Conservation (phyloP, 2,329 filamentous ascomycete species). For the Diaporthe vexans region DNA sequence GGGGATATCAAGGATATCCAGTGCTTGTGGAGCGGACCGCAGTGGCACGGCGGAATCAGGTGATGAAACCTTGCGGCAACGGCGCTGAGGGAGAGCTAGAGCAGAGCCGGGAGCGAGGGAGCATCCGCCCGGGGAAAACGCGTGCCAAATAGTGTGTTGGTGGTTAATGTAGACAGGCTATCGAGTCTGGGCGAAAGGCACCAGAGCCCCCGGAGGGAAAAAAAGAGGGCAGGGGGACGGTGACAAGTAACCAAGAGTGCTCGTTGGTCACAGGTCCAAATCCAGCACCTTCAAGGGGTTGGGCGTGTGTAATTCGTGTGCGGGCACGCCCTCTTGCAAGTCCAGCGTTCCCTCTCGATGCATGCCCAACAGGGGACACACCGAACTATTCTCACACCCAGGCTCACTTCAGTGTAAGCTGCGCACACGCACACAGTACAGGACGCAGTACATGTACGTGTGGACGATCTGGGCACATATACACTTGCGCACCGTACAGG, state of each 20-base stretch:
- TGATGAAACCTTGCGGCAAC: neutral
- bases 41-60: constrained; percentile 4
- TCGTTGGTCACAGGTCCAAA: neutral
- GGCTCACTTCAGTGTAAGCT: neutral
- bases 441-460: neutral
- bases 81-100: constrained; percentile 4
- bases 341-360: neutral
- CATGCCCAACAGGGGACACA: neutral
- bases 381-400: neutral
- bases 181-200: neutral
- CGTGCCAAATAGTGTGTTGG: constrained; percentile 3
- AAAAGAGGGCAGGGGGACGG: neutral
- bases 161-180: constrained; percentile 5
- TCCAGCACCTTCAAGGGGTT: neutral
- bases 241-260: neutral
- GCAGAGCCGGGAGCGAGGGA: constrained; percentile 18
- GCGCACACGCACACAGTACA: constrained; percentile 7
- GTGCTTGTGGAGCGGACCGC: constrained; percentile 13
- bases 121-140: constrained; percentile 6
- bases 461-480: neutral
- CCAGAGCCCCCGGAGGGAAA: neutral
- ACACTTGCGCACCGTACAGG: constrained; percentile 2
- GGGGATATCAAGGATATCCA: constrained; percentile 14
- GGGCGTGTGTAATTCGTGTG: constrained; percentile 8
- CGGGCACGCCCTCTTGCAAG: constrained; percentile 4